Evolutionary conservation across 2,329 filamentous ascomycete species (phyloP).

Genomic region (Coleophoma crateriformis): DNA sequence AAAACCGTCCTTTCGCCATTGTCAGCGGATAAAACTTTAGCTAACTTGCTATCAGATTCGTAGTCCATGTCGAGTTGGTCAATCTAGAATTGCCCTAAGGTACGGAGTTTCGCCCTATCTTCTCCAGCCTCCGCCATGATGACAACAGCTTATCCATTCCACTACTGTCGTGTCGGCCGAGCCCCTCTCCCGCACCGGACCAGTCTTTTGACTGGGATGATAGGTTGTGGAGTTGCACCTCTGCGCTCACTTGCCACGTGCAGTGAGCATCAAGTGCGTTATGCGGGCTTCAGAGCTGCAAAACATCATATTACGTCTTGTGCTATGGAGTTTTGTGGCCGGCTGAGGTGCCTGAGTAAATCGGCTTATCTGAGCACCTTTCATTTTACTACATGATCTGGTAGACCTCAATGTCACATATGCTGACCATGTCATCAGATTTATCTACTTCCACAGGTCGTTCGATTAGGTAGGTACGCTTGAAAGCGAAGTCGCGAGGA

Average conservation of each 20-base stretch:
- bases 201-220: slow-evolving; percentile 49
- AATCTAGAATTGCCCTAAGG: slow-evolving; percentile 6
- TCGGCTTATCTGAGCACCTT: slow-evolving; percentile 56
- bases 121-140: slow-evolving; percentile 34
- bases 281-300: slow-evolving; percentile 56
- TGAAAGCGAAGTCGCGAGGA: no score
- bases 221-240: slow-evolving; percentile 67
- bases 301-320: slow-evolving; percentile 52
- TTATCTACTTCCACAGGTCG: no score
- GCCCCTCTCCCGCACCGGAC: slow-evolving; percentile 71
- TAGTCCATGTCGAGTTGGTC: background rate
- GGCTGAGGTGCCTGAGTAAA: slow-evolving; percentile 64
- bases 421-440: no score
- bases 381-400: background rate
- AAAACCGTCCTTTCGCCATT: background rate
- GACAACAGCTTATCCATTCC: slow-evolving; percentile 73
- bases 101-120: slow-evolving; percentile 9
- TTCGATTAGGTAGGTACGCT: no score
- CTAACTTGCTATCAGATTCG: background rate
- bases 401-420: no score
- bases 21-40: background rate
- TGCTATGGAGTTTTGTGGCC: slow-evolving; percentile 41
- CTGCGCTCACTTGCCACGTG: slow-evolving; percentile 24
- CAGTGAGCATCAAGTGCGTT: slow-evolving; percentile 30
- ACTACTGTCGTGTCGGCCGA: slow-evolving; percentile 61